A percentile compares a stretch with the other conserved stretches of the same genome.
Evolutionary conservation across 1,284 basidiomycete genomes (phyloP).

Genomic region (Laetiporus sulphureus): DNA sequence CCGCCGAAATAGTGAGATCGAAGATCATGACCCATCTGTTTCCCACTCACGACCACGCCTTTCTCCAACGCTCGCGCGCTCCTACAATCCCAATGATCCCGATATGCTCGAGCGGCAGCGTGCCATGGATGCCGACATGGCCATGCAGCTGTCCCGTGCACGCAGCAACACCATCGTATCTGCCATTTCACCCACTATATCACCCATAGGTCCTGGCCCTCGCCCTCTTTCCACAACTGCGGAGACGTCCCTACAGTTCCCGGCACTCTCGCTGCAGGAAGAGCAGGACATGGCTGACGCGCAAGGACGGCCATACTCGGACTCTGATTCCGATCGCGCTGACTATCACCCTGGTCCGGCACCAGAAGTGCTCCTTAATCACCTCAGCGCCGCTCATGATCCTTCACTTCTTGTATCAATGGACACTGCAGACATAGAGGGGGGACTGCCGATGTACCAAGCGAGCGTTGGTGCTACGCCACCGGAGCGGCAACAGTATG

Average conservation of each 20-base stretch:
- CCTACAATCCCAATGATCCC: conserved; percentile 62
- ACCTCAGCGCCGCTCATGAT: conserved; percentile 40
- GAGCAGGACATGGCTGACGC: conserved; percentile 39
- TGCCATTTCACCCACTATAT: conserved; percentile 7
- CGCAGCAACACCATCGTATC: conserved; percentile 55
- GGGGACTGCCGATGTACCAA: conserved; percentile 58
- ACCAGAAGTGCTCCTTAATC: conserved; percentile 24
- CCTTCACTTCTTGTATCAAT: conserved; percentile 38
- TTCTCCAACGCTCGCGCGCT: conserved; percentile 58
- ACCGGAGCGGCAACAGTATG: conserved; percentile 41
- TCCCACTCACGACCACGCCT: conserved; percentile 36
- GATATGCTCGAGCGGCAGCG: conserved; percentile 71
- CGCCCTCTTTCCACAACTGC: conserved; percentile 15
- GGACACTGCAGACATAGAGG: conserved; percentile 20
- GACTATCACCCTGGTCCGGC: conserved; percentile 24
- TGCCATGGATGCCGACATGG: conserved; percentile 84
- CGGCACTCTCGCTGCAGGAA: conserved; percentile 37
- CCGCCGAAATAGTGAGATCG: conserved; percentile 31
- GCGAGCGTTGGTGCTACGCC: conserved; percentile 34
- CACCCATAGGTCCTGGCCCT: conserved; percentile 17
- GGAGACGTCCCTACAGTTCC: conserved; percentile 21
- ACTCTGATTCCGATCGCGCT: conserved; percentile 10
- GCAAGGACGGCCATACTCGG: conserved; percentile 19
- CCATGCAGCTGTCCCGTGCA: conserved; percentile 72
- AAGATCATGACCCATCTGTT: conserved; percentile 26